These are phyloP conservation scores for Knufia fluminis DNA, from an alignment of 2,329 filamentous ascomycete species.

Conservation along the genomic window DNA sequence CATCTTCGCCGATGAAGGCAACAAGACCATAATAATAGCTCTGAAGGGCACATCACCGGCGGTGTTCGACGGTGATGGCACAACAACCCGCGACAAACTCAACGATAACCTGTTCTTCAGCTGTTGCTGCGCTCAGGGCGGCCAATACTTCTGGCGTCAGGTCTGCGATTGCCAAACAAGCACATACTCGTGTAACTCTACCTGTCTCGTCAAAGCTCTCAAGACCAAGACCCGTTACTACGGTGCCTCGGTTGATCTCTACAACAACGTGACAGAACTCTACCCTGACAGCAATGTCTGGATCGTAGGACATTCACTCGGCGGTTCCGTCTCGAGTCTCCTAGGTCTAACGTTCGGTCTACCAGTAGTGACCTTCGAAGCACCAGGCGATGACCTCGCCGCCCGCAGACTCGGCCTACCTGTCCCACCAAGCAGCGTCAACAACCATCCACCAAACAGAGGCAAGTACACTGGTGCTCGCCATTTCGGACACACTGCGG, in stretches of 20 bases:
- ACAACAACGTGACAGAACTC: slow-evolving; percentile 79
- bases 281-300: slow-evolving; percentile 81
- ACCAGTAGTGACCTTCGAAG: slow-evolving; percentile 86
- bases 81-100: slow-evolving; percentile 92
- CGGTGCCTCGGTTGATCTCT: slow-evolving; percentile 76
- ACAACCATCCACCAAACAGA: slow-evolving; percentile 47
- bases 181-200: slow-evolving; percentile 85
- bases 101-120: slow-evolving; percentile 98
- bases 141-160: slow-evolving; percentile 79
- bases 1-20: slow-evolving; percentile 77
- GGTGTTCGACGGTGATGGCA: slow-evolving; percentile 92
- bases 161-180: slow-evolving; percentile 87
- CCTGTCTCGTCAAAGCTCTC: slow-evolving; percentile 69
- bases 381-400: slow-evolving; percentile 81
- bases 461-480: slow-evolving; percentile 66
- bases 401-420: slow-evolving; percentile 78
- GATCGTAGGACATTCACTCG: slow-evolving; percentile 86
- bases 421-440: slow-evolving; percentile 61
- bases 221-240: slow-evolving; percentile 85
- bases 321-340: slow-evolving; percentile 79
- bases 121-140: slow-evolving; percentile 92
- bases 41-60: slow-evolving; percentile 86
- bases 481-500: slow-evolving; percentile 92
- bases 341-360: slow-evolving; percentile 84
- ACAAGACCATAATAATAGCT: slow-evolving; percentile 81